A percentile compares a stretch with the other conserved stretches of the same genome.
phyloP scores from a whole-genome alignment of 306 rosid genomes.

The Cicer pinnatifidum region DNA sequence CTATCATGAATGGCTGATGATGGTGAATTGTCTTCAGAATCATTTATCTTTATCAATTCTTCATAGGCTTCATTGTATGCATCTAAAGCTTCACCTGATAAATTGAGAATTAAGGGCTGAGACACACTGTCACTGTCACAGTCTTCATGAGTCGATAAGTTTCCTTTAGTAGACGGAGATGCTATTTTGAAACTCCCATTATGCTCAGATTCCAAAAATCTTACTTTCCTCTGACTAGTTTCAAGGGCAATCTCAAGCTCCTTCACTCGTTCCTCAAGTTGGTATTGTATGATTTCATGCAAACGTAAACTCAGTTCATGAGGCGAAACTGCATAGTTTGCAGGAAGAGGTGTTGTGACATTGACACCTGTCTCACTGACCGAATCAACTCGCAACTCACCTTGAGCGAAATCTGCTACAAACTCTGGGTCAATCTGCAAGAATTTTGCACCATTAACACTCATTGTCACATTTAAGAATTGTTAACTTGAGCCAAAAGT shows the following conservation, averaged over 20 bases:
- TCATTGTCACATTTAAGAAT: conserved; percentile 2
- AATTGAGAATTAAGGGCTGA: conserved; percentile 69
- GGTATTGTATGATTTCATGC: conserved; percentile 75
- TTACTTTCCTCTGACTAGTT: conserved; percentile 63
- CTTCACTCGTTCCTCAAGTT: conserved; percentile 74
- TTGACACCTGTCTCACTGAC: conserved; percentile 46
- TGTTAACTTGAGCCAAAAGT: conserved; percentile 28
- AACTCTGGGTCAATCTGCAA: conserved; percentile 84
- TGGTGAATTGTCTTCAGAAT: conserved; percentile 67
- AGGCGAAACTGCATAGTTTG: conserved; percentile 72
- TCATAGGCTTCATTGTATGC: conserved; percentile 82
- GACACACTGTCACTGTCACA: conserved; percentile 41
- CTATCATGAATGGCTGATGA: conserved; percentile 43
- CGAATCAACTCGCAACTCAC: conserved; percentile 65
- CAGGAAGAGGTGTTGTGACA: conserved; percentile 51
- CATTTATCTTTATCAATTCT: conserved; percentile 60
- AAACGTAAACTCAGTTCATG: conserved; percentile 77
- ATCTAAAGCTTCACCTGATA: conserved; percentile 83
- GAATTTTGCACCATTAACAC: conserved; percentile 45
- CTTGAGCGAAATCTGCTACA: conserved; percentile 67
- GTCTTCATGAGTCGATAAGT: conserved; percentile 38
- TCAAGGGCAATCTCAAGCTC: conserved; percentile 87
- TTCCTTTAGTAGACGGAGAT: conserved; percentile 46
- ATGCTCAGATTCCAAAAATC: conserved; percentile 49
- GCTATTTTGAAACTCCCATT: conserved; percentile 38